These are phyloP conservation scores for Nicotiana otophora DNA, from an alignment of 257 asterid genomes.

Conservation along the genomic window DNA sequence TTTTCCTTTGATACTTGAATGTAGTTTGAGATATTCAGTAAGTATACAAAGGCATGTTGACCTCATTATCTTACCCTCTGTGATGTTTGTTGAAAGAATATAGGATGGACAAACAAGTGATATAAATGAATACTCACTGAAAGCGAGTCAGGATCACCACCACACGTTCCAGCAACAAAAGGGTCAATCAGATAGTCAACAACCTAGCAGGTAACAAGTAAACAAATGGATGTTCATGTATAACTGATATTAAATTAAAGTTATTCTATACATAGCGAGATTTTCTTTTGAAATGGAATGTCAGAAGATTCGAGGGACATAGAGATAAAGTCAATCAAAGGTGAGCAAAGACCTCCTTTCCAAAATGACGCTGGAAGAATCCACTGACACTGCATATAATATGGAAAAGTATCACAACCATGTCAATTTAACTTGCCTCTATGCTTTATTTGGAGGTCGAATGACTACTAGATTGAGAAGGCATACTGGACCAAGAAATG, in stretches of 20 bases:
- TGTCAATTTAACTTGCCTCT: neutral
- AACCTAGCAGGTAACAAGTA: constrained; percentile 36
- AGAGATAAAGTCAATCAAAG: neutral
- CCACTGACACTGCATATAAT: constrained; percentile 69
- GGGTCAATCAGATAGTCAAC: constrained; percentile 94
- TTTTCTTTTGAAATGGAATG: neutral
- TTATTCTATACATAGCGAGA: neutral
- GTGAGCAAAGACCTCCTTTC: constrained; percentile 63
- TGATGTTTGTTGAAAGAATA: neutral
- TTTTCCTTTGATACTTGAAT: neutral
- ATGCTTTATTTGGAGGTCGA: neutral
- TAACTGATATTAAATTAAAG: neutral
- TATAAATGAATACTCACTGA: constrained; percentile 54
- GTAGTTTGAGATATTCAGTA: neutral
- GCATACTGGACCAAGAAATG: too few species aligned
- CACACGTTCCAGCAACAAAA: constrained; percentile 90
- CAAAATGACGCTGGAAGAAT: constrained; percentile 94
- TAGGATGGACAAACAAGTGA: constrained; percentile 5
- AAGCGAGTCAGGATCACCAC: constrained; percentile 86
- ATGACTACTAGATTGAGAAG: neutral
- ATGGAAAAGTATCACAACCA: neutral
- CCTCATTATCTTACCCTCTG: neutral
- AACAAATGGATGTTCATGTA: constrained; percentile 3
- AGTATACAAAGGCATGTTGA: neutral
- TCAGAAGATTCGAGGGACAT: neutral